Evolutionary conservation across 1,284 basidiomycete genomes (phyloP).

Genomic region (Puccinia brachypodii): DNA sequence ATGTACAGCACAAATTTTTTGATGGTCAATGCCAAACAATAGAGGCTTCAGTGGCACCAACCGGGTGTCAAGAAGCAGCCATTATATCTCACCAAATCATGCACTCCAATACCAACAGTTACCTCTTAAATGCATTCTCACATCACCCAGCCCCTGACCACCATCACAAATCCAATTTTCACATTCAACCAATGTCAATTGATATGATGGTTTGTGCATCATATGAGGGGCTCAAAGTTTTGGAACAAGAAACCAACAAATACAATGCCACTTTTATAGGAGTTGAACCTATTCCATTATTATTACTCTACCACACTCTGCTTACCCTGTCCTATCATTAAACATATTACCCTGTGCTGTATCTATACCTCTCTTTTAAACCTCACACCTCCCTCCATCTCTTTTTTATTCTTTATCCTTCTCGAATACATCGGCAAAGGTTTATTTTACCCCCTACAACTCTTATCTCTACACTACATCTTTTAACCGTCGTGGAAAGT

Average conservation of each 20-base stretch:
- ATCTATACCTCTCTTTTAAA: not conserved
- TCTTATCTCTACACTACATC: not conserved
- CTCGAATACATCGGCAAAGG: not conserved
- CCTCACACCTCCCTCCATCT: not conserved
- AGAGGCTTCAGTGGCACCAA: not conserved
- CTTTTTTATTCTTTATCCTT: too few species aligned
- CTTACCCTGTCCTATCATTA: too few species aligned
- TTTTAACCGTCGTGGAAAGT: not conserved
- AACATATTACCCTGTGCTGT: too few species aligned
- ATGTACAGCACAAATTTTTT: conserved; percentile 7
- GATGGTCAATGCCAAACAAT: not conserved
- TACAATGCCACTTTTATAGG: too few species aligned
- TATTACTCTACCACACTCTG: too few species aligned
- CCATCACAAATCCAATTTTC: not conserved
- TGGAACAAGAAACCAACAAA: not conserved
- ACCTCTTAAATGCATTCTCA: conserved; percentile 11
- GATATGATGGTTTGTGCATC: not conserved
- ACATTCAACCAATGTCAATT: not conserved
- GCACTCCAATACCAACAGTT: not conserved
- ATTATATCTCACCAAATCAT: not conserved
- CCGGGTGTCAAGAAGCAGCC: not conserved
- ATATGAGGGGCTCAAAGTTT: not conserved
- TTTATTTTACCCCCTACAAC: not conserved
- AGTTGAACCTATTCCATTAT: too few species aligned
- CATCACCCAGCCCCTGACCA: not conserved